Base-by-base conservation (phyloP, 306 rosid genomes). In the Fragaria ananassa region DNA sequence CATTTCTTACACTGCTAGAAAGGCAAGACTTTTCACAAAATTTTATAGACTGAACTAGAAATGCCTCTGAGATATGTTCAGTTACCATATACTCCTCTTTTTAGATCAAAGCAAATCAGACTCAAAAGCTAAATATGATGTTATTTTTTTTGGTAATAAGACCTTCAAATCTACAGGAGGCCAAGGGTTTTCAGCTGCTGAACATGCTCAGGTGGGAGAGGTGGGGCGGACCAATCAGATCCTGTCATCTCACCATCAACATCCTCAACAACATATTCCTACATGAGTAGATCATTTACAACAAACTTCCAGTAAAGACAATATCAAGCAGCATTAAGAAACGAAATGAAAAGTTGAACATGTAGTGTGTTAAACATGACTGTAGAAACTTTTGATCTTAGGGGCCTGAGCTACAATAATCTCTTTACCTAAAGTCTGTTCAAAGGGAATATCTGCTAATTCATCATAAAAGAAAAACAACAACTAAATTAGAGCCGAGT, bases 241-340 rank as follows among this genome's bases (percentile, higher is more conserved):
- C 93, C 98, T 11, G 97, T 85, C 82, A 85, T 82, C 86, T 95
- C 98, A 68, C 97, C 97, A 74, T 95, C 98, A 17, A 89, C 97
- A 65, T 95, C 98, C 81, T 95, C 98, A 12, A 95, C 98, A 39
- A 95, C 97, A 62, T 95, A 95, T 86, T 94, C 98, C 98, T 94
- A 65, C 41, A 18, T 34, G 57, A 73, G 66, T 74, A 56, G 75
- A 82, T 51, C 81, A 79, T 46, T 70, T 68, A 77, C 74, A 82
- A 45, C 64, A 79, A 54, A 74, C 15, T 57, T 31, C 54, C 49
- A 53, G 44, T 54, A 41, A 4, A 31, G 37, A 70, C 9, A 63
- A 15, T 10, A 61, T 72, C 17, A 53, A 65, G 63, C 12, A 39
- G 25, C 60, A 39, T 3, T 58, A 57, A 58, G 4, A 7, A 46